Percentiles rank a stretch among this genome's conserved stretches.
Conservation (phyloP, 2,329 filamentous ascomycete species). For the Penicillium sp. region DNA sequence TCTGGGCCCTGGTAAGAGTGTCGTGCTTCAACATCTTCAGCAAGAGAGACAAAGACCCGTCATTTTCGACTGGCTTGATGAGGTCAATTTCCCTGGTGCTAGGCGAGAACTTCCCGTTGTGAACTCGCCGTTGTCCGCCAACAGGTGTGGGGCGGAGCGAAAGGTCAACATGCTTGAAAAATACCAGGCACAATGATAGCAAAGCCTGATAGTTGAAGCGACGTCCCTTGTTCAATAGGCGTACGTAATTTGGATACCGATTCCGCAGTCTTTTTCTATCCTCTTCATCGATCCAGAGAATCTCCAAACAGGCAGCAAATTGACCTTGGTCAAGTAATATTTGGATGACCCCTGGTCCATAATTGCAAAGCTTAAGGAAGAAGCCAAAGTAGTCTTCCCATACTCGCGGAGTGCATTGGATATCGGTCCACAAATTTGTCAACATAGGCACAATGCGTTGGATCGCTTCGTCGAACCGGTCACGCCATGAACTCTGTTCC, state of each 20-base stretch:
- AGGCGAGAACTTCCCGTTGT: conserved; percentile 35
- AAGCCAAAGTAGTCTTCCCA: conserved; percentile 77
- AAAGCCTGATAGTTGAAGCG: conserved; percentile 46
- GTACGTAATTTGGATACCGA: conserved; percentile 52
- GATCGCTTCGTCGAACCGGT: conserved; percentile 30
- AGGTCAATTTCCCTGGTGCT: conserved; percentile 35
- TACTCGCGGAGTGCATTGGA: conserved; percentile 61
- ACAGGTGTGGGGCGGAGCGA: conserved; percentile 28
- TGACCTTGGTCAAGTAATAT: conserved; percentile 62
- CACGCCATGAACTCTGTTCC: conserved; percentile 27
- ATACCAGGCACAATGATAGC: conserved; percentile 41
- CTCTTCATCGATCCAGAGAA: conserved; percentile 60
- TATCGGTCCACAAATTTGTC: conserved; percentile 59
- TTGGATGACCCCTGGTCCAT: conserved; percentile 60
- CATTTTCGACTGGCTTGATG: conserved; percentile 34
- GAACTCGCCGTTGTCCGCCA: conserved; percentile 22
- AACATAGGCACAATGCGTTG: conserved; percentile 50
- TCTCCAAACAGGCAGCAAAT: conserved; percentile 57
- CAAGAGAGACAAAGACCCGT: conserved; percentile 43
- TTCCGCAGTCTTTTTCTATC: conserved; percentile 50
- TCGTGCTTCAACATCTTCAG: conserved; percentile 66
- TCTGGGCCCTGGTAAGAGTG: conserved; percentile 48
- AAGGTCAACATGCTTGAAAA: conserved; percentile 43
- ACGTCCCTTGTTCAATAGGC: conserved; percentile 48
- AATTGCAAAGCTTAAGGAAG: conserved; percentile 63